Base-by-base conservation (phyloP, 345 rosid genomes). In the Limnanthes douglasii region DNA sequence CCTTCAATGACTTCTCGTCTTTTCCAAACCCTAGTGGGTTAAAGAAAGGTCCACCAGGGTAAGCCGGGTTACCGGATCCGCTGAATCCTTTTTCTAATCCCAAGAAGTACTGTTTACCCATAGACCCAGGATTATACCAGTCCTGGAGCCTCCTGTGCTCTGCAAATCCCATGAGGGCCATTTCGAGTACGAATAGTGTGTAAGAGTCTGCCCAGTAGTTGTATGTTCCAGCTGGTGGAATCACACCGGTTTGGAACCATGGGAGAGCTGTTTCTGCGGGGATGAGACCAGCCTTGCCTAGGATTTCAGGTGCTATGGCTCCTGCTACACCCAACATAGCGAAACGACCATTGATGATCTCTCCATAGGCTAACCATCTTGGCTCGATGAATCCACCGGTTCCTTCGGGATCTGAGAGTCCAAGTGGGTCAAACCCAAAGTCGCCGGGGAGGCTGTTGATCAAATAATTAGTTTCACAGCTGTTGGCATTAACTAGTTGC, bases 401-500 rank as follows among this genome's bases (percentile, higher is more conserved):
- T 15, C 98, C 95, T 27, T 90, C 98, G 0, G 98, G 98, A 55
- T 90, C 98, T 2, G 98, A 90, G 8, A 90, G 95, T 13, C 98
- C 98, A 24, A 84, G 67, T 3, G 95, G 98, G 60, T 90, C 95
- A 18, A 90, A 90, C 21, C 98, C 95, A 8, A 9, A 83, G 62
- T 88, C 97, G 12, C 97, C 97, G 5, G 97, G 97, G 11, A 88
- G 80, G 61, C 95, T 83, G 60, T n/a, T n/a, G n/a, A n/a, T n/a
- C n/a, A 11, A 28, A 1, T 37, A 38, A 2, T 27, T 5, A 49
- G 12, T 2, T 19, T 36, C n/a, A 13, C 15, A 12, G 3, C 29
- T 11, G n/a, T n/a, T n/a, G n/a, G n/a, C n/a, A n/a, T n/a, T n/a
- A n/a, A n/a, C n/a, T n/a, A n/a, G n/a, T n/a, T n/a, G n/a, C n/a